Conservation (phyloP, 2,329 filamentous ascomycete species). For the Aureobasidium sp. region DNA sequence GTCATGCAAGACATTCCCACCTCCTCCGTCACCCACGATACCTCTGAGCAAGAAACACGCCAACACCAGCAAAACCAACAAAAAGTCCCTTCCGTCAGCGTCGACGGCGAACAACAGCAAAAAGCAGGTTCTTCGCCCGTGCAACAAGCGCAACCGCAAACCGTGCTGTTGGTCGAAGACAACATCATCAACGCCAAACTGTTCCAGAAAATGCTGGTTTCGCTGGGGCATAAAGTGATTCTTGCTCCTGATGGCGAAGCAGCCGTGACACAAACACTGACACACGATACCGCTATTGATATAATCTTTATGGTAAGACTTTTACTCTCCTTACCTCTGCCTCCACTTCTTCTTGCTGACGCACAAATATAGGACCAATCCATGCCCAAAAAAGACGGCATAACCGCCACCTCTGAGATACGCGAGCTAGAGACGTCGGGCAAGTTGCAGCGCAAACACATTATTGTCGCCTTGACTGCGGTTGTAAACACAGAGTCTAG, state of each 20-base stretch:
- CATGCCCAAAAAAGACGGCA: constrained; percentile 19
- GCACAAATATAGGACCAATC: constrained; percentile 7
- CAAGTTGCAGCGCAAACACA: constrained; percentile 3
- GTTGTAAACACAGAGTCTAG: constrained; percentile 13
- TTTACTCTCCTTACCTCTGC: neutral
- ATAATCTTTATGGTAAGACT: constrained; percentile 16
- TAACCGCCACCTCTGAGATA: constrained; percentile 18
- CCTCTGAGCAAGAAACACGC: neutral
- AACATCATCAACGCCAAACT: constrained; percentile 17
- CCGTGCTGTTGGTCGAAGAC: constrained; percentile 18
- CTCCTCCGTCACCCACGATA: neutral
- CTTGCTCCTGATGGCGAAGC: constrained; percentile 26
- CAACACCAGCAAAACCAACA: constrained; percentile 6
- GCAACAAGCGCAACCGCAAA: neutral
- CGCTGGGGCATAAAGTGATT: constrained; percentile 14
- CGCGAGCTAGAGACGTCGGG: constrained; percentile 7
- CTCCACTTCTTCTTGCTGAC: neutral
- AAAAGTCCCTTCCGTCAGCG: neutral
- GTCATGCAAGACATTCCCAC: neutral
- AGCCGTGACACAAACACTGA: constrained; percentile 1
- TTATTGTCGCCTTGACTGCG: constrained; percentile 18
- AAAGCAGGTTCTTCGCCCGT: neutral
- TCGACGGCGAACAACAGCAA: neutral
- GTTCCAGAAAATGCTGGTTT: constrained; percentile 13
- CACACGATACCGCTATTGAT: constrained; percentile 14